Conservation (phyloP, 2,329 filamentous ascomycete species). For the Aureobasidium sp. region DNA sequence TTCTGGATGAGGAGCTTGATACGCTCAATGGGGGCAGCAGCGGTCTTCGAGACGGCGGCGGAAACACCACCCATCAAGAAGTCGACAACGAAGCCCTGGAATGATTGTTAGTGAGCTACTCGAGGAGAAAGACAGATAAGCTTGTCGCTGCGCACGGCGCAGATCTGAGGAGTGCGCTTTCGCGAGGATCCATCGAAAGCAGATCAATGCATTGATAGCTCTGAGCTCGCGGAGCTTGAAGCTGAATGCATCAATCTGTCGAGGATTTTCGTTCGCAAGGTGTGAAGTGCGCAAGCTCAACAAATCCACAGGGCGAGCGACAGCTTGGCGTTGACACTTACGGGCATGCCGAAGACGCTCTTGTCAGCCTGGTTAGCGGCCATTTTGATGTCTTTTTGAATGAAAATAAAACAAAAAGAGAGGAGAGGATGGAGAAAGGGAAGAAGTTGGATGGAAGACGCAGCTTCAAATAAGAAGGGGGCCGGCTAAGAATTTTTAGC, state of each 20-base stretch:
- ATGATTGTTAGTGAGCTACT: slow-evolving; percentile 19
- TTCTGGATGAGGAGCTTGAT: slow-evolving; percentile 99
- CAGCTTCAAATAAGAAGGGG: slow-evolving; percentile 13
- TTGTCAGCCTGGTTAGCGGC: slow-evolving; percentile 44
- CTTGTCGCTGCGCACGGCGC: neutral
- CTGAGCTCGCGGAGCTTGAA: neutral
- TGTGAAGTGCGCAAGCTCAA: slow-evolving; percentile 9
- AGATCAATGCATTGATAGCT: neutral
- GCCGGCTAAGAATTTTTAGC: slow-evolving; percentile 13
- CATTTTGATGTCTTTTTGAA: slow-evolving; percentile 30
- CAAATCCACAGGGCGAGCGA: slow-evolving; percentile 15
- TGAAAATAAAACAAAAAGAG: slow-evolving; percentile 24
- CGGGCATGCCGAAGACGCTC: slow-evolving; percentile 47
- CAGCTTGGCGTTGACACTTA: slow-evolving; percentile 22
- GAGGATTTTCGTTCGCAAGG: slow-evolving; percentile 3
- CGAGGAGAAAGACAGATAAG: neutral
- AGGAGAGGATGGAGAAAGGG: slow-evolving; percentile 20
- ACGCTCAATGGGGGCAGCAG: slow-evolving; percentile 99
- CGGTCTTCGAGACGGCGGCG: slow-evolving; percentile 99
- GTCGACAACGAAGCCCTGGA: slow-evolving; percentile 88
- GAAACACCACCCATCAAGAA: slow-evolving; percentile 99
- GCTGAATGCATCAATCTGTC: neutral
- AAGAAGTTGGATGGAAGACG: slow-evolving; percentile 7
- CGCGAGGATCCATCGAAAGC: neutral
- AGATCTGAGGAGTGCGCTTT: neutral